Evolutionary conservation across 371 early-diverging fungal genomes (phyloP).

Genomic region (Chytridium lagenaria): DNA sequence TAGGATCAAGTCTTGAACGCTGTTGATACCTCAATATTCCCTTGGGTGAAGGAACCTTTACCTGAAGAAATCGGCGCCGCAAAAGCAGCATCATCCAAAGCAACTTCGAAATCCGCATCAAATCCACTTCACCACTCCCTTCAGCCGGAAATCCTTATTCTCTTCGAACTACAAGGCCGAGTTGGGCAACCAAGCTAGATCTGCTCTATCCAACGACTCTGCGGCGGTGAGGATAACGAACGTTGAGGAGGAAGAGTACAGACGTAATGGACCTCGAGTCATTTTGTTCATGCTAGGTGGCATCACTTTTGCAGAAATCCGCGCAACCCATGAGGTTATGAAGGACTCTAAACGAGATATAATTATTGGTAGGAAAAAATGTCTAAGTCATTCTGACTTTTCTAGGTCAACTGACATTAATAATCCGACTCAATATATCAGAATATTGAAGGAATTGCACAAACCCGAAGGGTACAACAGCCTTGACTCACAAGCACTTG

Average conservation of each 20-base stretch:
- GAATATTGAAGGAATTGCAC: constrained; percentile 55
- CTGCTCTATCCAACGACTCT: not conserved
- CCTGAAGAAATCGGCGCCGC: constrained; percentile 37
- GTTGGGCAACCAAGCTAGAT: constrained; percentile 45
- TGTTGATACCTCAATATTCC: constrained; percentile 46
- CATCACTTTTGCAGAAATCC: constrained; percentile 89
- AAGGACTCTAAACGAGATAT: constrained; percentile 76
- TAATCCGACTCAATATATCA: constrained; percentile 78
- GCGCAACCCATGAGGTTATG: constrained; percentile 82
- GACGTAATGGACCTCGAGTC: constrained; percentile 59
- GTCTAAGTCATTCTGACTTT: not conserved
- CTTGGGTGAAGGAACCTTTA: constrained; percentile 50
- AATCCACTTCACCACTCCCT: constrained; percentile 32
- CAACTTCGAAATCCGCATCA: constrained; percentile 5
- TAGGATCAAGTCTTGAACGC: constrained; percentile 52
- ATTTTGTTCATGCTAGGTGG: constrained; percentile 93
- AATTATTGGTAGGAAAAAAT: constrained; percentile 47
- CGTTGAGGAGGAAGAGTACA: constrained; percentile 43
- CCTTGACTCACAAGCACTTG: not conserved
- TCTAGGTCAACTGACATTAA: constrained; percentile 77
- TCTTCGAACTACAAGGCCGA: constrained; percentile 55
- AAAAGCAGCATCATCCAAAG: constrained; percentile 16
- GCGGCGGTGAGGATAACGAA: not conserved
- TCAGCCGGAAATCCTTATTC: constrained; percentile 46
- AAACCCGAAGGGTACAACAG: constrained; percentile 33